Conservation (phyloP, 2,329 filamentous ascomycete genomes). For the Xylaria sp. region DNA sequence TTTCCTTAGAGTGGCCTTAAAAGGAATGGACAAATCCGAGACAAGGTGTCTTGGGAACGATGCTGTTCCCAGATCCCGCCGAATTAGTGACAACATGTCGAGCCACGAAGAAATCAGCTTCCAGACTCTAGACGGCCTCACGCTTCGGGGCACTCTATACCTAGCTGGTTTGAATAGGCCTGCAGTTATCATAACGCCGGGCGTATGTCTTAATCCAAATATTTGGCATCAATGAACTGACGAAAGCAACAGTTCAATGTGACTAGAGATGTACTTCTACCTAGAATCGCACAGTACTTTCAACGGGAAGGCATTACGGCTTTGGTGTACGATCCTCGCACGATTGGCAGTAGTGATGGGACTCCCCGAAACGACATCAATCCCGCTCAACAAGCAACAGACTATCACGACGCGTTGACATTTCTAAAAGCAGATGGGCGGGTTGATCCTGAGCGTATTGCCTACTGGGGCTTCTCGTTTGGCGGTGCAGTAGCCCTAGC, state of each 20-base stretch:
- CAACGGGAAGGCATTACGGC: conserved; percentile 18
- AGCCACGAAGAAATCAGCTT: conserved; percentile 8
- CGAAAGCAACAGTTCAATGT: conserved; percentile 3
- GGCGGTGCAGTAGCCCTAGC: conserved; percentile 33
- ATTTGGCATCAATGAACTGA: neutral
- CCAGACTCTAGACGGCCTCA: conserved; percentile 7
- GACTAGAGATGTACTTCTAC: neutral
- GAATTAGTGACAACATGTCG: neutral
- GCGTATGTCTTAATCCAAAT: neutral
- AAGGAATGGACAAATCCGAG: neutral
- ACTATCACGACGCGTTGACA: conserved; percentile 33
- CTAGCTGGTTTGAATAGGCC: neutral
- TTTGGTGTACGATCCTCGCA: conserved; percentile 43
- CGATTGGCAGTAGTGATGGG: conserved; percentile 41
- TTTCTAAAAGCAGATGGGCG: conserved; percentile 1
- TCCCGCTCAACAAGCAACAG: conserved; percentile 34
- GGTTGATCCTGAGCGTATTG: conserved; percentile 36
- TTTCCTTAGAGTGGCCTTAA: neutral
- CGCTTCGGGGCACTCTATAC: conserved; percentile 16
- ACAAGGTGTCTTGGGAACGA: neutral
- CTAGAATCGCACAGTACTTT: conserved; percentile 6
- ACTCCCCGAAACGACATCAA: conserved; percentile 39
- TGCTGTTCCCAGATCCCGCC: neutral
- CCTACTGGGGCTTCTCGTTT: conserved; percentile 45
- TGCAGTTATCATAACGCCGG: conserved; percentile 5